These are phyloP conservation scores for Cryoendolithus antarcticus DNA, from an alignment of 2,329 filamentous ascomycete species.

Conservation along the genomic window DNA sequence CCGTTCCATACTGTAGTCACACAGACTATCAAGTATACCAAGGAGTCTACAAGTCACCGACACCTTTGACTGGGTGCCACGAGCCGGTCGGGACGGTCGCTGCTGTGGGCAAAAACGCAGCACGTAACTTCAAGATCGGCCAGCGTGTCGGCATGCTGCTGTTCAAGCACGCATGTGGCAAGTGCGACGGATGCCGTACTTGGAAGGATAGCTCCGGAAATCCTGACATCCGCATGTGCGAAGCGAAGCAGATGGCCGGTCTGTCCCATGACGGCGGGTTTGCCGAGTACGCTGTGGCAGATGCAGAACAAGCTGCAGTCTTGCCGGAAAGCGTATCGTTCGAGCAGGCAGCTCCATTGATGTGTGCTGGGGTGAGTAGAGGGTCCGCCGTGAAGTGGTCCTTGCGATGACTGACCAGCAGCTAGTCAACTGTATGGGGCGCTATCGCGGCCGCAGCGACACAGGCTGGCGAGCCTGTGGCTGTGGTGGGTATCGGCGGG, in stretches of 20 bases:
- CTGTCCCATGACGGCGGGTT: slow-evolving; percentile 6
- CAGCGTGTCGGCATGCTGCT: slow-evolving; percentile 4
- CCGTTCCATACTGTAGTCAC: slow-evolving; percentile 2
- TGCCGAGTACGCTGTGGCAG: slow-evolving; percentile 5
- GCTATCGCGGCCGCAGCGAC: slow-evolving; percentile 16
- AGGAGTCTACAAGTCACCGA: slow-evolving; percentile 4
- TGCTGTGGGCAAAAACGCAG: slow-evolving; percentile 1
- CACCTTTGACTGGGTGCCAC: slow-evolving; percentile 3
- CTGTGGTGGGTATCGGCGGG: slow-evolving; percentile 33
- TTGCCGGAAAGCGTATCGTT: slow-evolving; percentile 38
- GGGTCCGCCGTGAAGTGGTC: no score
- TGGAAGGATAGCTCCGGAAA: no score
- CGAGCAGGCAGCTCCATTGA: slow-evolving; percentile 43
- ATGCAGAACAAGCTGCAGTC: slow-evolving; percentile 17
- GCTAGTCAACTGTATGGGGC: slow-evolving; percentile 36
- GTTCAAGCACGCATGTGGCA: slow-evolving; percentile 5
- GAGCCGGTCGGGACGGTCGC: slow-evolving; percentile 5
- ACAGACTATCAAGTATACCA: slow-evolving; percentile 5
- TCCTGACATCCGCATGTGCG: no score
- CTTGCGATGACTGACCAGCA: no score
- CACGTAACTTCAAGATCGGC: slow-evolving; percentile 3
- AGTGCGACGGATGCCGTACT: slow-evolving; percentile 4
- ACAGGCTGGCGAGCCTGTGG: slow-evolving; percentile 27
- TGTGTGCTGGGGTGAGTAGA: slow-evolving; percentile 42
- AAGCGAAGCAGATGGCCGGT: slow-evolving; percentile 4